Percentiles rank a stretch among this genome's conserved stretches.
These are phyloP conservation scores for Fraxinus albicans DNA, from an alignment of 305 asterid species.

Conservation along the genomic window DNA sequence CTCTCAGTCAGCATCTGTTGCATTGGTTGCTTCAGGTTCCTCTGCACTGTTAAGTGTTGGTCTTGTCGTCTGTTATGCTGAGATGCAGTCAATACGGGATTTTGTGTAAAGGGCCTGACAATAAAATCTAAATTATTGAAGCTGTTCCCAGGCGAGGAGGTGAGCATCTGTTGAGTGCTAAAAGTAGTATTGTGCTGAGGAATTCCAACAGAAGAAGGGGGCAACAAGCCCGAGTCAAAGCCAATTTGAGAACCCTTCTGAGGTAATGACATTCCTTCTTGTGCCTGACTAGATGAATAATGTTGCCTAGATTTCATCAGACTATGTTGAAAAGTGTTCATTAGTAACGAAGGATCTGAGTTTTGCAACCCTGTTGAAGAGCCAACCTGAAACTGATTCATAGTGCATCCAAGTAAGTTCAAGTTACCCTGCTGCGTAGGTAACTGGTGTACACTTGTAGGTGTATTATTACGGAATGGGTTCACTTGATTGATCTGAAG, in stretches of 20 bases:
- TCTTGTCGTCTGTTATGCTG: constrained; percentile 28
- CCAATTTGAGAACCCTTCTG: constrained; percentile 19
- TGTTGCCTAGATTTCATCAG: constrained; percentile 27
- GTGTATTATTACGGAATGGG: constrained; percentile 15
- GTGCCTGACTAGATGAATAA: constrained; percentile 5
- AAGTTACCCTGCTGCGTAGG: constrained; percentile 25
- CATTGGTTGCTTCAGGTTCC: constrained; percentile 35
- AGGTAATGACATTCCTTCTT: constrained; percentile 24
- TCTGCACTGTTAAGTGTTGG: constrained; percentile 17
- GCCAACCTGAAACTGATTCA: constrained; percentile 23
- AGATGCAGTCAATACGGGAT: constrained; percentile 9
- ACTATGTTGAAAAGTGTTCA: constrained; percentile 18
- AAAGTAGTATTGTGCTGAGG: constrained; percentile 13
- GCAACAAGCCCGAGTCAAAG: constrained; percentile 25
- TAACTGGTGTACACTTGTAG: constrained; percentile 16
- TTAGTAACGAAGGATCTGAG: constrained; percentile 9
- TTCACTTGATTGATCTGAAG: constrained; percentile 16
- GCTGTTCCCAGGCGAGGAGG: constrained; percentile 21
- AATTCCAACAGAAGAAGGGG: constrained; percentile 21
- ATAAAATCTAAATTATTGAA: constrained; percentile 28
- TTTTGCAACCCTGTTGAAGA: constrained; percentile 21
- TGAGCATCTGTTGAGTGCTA: constrained; percentile 19
- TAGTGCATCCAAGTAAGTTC: constrained; percentile 21
- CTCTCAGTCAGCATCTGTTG: constrained; percentile 28
- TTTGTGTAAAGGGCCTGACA: constrained; percentile 7